phyloP scores from a whole-genome alignment of 1,284 basidiomycete genomes.

The Ustilago cynodontis region DNA sequence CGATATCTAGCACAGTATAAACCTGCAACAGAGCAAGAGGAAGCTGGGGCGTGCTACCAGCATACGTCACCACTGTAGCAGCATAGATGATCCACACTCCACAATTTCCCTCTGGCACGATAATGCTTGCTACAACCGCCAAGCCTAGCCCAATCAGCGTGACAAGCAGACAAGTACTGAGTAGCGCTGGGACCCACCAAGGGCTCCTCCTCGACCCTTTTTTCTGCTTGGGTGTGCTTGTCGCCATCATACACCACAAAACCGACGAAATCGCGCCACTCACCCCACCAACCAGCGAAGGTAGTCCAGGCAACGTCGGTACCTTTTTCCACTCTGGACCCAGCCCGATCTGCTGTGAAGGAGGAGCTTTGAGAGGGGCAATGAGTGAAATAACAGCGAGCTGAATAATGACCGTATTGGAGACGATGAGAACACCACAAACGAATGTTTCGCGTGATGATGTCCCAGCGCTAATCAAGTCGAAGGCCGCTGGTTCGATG shows the following conservation, averaged over 20 bases:
- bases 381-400: constrained; percentile 28
- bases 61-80: constrained; percentile 15
- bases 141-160: constrained; percentile 15
- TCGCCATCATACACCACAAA: constrained; percentile 14
- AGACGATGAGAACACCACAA: constrained; percentile 31
- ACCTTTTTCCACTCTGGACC: constrained; percentile 1
- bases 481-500: constrained; percentile 24
- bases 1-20: constrained; percentile 22
- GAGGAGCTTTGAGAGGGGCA: constrained; percentile 11
- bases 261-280: constrained; percentile 15
- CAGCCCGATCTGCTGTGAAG: background rate
- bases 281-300: constrained; percentile 24
- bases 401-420: constrained; percentile 31
- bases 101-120: constrained; percentile 13
- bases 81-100: constrained; percentile 25
- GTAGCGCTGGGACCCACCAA: constrained; percentile 29
- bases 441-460: constrained; percentile 39
- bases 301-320: constrained; percentile 23
- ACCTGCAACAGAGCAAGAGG: constrained; percentile 35
- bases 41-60: constrained; percentile 28
- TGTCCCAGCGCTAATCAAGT: constrained; percentile 29
- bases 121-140: constrained; percentile 16
- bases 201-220: too few species aligned
- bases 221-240: constrained; percentile 2
- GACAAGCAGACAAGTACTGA: constrained; percentile 16